Conservation (phyloP, 1,139 yeast species). For the Candida tunisiensis region DNA sequence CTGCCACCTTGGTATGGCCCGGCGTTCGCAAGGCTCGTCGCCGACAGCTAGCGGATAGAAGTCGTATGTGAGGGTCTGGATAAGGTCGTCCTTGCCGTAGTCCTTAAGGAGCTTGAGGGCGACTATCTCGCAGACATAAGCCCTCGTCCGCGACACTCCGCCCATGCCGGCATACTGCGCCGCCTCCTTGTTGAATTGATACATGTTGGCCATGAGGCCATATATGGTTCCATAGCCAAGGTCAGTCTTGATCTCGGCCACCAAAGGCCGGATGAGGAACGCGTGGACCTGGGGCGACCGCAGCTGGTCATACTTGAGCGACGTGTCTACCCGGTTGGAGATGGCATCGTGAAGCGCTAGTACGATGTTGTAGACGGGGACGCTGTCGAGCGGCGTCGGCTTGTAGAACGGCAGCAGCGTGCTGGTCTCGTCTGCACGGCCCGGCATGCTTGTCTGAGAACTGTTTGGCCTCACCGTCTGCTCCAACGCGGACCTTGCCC, state of each 20-base stretch:
- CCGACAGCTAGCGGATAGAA: slow-evolving; percentile 23
- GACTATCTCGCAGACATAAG: slow-evolving; percentile 37
- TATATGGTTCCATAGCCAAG: slow-evolving; percentile 18
- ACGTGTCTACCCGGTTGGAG: slow-evolving; percentile 24
- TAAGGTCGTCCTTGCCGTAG: slow-evolving; percentile 23
- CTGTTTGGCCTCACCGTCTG: too few relatives aligned
- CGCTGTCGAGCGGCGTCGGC: slow-evolving; percentile 15
- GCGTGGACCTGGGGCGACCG: slow-evolving; percentile 36
- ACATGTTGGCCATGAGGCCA: slow-evolving; percentile 20
- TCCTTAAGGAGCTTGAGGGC: slow-evolving; percentile 37
- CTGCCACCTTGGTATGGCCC: slow-evolving; percentile 25
- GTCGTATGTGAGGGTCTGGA: slow-evolving; percentile 25
- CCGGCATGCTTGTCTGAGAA: too few relatives aligned
- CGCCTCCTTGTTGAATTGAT: slow-evolving; percentile 31
- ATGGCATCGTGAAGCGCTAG: slow-evolving; percentile 15
- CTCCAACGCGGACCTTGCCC: too few relatives aligned
- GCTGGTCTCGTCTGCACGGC: not conserved
- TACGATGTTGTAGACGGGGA: slow-evolving; percentile 17
- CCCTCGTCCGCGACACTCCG: slow-evolving; percentile 34
- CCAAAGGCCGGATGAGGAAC: slow-evolving; percentile 33
- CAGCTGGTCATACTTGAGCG: slow-evolving; percentile 38
- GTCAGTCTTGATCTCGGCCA: slow-evolving; percentile 11
- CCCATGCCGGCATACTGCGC: slow-evolving; percentile 30
- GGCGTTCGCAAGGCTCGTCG: slow-evolving; percentile 5
- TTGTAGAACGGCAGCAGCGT: slow-evolving; percentile 11